Evolutionary conservation across 192 early-diverging fungal species (phyloP).

Genomic region (Chytriomyces hyalinus): DNA sequence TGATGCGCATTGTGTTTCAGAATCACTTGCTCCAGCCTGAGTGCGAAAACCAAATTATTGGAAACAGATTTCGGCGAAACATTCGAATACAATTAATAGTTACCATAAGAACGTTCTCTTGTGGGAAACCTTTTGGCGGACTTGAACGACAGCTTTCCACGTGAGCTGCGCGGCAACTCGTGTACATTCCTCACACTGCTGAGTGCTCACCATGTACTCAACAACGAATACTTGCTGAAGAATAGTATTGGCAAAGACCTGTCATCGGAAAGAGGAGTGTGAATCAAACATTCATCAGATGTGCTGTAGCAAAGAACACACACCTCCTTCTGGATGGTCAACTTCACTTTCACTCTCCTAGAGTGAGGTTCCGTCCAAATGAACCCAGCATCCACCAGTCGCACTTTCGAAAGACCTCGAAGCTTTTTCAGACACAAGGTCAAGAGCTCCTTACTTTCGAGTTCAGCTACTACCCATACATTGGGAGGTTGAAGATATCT

Average conservation of each 20-base stretch:
- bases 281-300: too few relatives aligned
- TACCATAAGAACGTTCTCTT: slow-evolving; percentile 96
- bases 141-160: slow-evolving; percentile 98
- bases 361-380: slow-evolving; percentile 98
- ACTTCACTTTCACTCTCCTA: slow-evolving; percentile 92
- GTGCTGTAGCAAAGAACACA: background rate
- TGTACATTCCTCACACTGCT: slow-evolving; percentile 97
- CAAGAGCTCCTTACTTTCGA: slow-evolving; percentile 90
- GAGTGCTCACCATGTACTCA: slow-evolving; percentile 88
- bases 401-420: slow-evolving; percentile 87
- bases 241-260: slow-evolving; percentile 93
- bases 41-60: too few relatives aligned
- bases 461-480: slow-evolving; percentile 83
- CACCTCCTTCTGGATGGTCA: slow-evolving; percentile 98
- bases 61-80: background rate
- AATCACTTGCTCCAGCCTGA: slow-evolving; percentile 90
- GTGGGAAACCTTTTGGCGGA: slow-evolving; percentile 95
- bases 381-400: slow-evolving; percentile 95
- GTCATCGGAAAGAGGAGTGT: background rate
- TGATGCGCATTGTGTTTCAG: slow-evolving; percentile 96
- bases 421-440: slow-evolving; percentile 93
- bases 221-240: slow-evolving; percentile 96
- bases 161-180: slow-evolving; percentile 95
- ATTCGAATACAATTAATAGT: background rate
- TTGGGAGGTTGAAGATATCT: slow-evolving; percentile 92